Evolutionary conservation across 2,329 filamentous ascomycete genomes (phyloP).

Genomic region (Claviceps cyperi): DNA sequence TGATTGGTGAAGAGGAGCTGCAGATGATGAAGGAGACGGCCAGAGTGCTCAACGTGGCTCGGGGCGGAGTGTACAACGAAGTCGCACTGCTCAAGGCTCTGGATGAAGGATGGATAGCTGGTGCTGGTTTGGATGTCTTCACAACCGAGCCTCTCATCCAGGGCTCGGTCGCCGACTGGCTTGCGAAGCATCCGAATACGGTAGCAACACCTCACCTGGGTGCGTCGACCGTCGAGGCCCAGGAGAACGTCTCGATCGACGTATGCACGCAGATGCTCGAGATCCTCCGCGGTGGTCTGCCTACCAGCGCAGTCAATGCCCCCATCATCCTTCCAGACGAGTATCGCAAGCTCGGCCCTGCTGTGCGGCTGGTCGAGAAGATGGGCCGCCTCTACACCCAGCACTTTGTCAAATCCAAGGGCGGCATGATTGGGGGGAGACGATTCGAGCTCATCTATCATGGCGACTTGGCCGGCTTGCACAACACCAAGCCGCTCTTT

Average conservation of each 20-base stretch:
- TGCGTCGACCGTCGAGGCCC: slow-evolving; percentile 67
- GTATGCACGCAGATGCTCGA: slow-evolving; percentile 68
- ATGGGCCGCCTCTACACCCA: slow-evolving; percentile 71
- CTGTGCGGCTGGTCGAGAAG: slow-evolving; percentile 61
- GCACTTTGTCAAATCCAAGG: slow-evolving; percentile 40
- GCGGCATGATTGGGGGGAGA: slow-evolving; percentile 40
- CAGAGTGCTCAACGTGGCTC: slow-evolving; percentile 63
- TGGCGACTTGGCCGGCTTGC: slow-evolving; percentile 55
- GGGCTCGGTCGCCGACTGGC: slow-evolving; percentile 41
- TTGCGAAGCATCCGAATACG: slow-evolving; percentile 56
- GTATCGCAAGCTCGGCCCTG: slow-evolving; percentile 63
- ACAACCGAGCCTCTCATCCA: slow-evolving; percentile 52
- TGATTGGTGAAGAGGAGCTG: slow-evolving; percentile 55
- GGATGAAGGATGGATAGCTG: slow-evolving; percentile 56
- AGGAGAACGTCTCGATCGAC: slow-evolving; percentile 72
- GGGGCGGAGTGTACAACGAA: slow-evolving; percentile 71
- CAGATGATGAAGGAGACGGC: slow-evolving; percentile 58
- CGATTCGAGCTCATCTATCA: slow-evolving; percentile 67
- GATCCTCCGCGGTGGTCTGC: slow-evolving; percentile 58
- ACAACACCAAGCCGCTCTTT: slow-evolving; percentile 65
- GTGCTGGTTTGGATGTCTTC: slow-evolving; percentile 69
- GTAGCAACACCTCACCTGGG: slow-evolving; percentile 69
- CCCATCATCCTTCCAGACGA: slow-evolving; percentile 71
- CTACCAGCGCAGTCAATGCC: slow-evolving; percentile 65
- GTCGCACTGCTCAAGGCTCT: slow-evolving; percentile 55